phyloP scores from a whole-genome alignment of 2,329 filamentous ascomycete species.

The Cadophora luteo-olivacea region DNA sequence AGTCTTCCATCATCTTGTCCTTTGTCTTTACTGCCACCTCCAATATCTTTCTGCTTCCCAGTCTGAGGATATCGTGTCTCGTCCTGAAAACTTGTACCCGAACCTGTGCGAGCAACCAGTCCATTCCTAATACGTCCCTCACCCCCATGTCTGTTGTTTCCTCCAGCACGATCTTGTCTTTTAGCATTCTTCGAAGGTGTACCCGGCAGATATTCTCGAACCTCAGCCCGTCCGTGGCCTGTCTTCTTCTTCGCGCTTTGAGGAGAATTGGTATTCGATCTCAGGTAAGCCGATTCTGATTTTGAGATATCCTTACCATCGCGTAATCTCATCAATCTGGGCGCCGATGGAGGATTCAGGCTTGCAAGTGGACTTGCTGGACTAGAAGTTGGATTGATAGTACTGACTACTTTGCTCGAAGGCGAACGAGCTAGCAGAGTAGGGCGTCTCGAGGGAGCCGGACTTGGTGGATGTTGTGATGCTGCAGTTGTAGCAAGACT shows the following conservation, averaged over 20 bases:
- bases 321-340: background rate
- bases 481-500: no score
- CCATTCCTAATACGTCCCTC: background rate
- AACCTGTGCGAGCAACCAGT: background rate
- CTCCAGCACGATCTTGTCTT: no score
- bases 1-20: no score
- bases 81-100: no score
- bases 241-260: background rate
- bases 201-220: background rate
- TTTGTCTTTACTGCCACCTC: no score
- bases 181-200: background rate
- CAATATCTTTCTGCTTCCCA: no score
- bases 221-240: no score
- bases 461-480: no score
- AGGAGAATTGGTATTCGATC: background rate
- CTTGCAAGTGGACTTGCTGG: no score
- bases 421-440: background rate
- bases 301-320: background rate
- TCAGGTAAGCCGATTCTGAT: background rate
- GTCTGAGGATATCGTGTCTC: no score
- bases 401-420: no score
- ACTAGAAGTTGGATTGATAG: background rate
- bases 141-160: background rate
- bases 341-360: background rate
- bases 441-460: no score